Base-by-base conservation (phyloP, 2,329 filamentous ascomycete genomes). In the Penicillium corylophilum region DNA sequence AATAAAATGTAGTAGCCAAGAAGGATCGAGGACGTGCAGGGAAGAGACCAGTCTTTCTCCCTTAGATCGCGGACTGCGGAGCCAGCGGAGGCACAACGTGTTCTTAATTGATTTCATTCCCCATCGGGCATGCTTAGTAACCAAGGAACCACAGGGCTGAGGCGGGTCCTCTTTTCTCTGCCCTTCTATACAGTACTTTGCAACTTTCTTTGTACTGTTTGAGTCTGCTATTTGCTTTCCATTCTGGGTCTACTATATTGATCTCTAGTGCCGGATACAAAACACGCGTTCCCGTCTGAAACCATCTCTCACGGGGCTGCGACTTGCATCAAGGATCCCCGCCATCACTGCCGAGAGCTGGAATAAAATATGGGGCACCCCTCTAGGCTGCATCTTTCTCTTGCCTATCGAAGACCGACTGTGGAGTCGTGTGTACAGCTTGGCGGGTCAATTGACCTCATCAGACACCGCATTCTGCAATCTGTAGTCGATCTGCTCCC, bases 51-150 rank as follows among this genome's bases (percentile, higher is more conserved):
- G 46, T 22, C 29, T 46, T 48, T 51, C 26, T 48, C 28, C 20
- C 22, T 23, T 22, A 41, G 22, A 26, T 41, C 28, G 51, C 42
- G 40, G 40, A 46, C 47, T 44, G 7, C 44, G 46, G 54, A 51
- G 52, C 55, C 54, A 57, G 57, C 49, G 54, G 53, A 60, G 55
- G 45, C 51, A 57, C 60, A 64, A 64, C 62, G 62, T 64, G 62
- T 64, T 64, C 62, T 64, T 56, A 55, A 52, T 59, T 60, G 58
- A 53, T 57, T 55, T 52, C 44, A 52, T 49, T 54, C 54, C 47
- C 47, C 31, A 52, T 55, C 41, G 38, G 53, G 41, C 16, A 15
- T 39, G 29, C 48, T 64, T 53, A 62, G 49, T 62, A 48, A 63
- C 48, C 61, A 56, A 46, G 42, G 53, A 36, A 35, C 42, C 44